Percentiles rank a stretch among this genome's conserved stretches.
These are phyloP conservation scores for Ogataea populi-albae DNA, from an alignment of 805 yeast genomes.

Conservation along the genomic window DNA sequence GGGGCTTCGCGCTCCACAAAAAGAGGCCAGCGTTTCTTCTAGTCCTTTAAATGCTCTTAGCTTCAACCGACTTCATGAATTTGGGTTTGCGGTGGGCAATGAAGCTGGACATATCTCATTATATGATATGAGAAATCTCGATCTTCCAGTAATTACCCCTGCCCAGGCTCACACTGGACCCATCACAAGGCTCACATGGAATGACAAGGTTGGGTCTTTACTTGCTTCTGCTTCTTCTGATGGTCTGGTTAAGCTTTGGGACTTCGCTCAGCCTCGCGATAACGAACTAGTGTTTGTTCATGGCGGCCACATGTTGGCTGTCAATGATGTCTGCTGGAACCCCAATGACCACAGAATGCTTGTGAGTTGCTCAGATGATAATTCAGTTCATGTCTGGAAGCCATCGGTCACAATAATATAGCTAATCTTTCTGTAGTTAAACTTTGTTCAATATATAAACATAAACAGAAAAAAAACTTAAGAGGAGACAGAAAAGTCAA, in stretches of 20 bases:
- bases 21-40: conserved; percentile 12
- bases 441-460: too few species aligned
- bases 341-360: conserved; percentile 65
- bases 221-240: conserved; percentile 70
- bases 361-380: conserved; percentile 80
- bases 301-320: conserved; percentile 85
- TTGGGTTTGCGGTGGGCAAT: conserved; percentile 67
- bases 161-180: conserved; percentile 45
- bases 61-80: conserved; percentile 55
- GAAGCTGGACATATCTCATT: conserved; percentile 51
- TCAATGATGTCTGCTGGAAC: conserved; percentile 83
- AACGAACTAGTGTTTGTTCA: conserved; percentile 56
- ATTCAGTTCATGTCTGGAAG: conserved; percentile 83
- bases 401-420: conserved; percentile 40
- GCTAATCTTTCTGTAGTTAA: too few species aligned
- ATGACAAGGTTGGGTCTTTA: conserved; percentile 49
- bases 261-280: conserved; percentile 34
- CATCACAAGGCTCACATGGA: conserved; percentile 72
- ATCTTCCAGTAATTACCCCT: conserved; percentile 29
- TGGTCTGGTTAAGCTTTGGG: conserved; percentile 61
- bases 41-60: conserved; percentile 51
- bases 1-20: conserved; percentile 5
- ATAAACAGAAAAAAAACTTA: too few species aligned
- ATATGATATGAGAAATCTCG: conserved; percentile 62
- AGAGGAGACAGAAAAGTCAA: too few species aligned